Evolutionary conservation across 805 yeast species (phyloP), one percentile per base, ranked within the genome.

Genomic region (Pichia thaimueangensis): DNA sequence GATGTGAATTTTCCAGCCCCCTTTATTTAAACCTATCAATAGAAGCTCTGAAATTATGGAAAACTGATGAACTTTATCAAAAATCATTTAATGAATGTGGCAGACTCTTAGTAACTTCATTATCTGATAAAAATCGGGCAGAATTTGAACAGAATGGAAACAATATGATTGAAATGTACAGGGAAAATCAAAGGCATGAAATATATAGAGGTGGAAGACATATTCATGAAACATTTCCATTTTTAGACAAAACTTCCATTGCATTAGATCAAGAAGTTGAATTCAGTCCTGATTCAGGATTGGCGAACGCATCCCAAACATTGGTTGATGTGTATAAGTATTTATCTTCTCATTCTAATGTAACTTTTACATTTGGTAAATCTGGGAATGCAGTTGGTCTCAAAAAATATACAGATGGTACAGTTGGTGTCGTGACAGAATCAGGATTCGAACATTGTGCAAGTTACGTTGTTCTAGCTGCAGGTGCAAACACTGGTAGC

Each of bases 1-100:
- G 78, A 41, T 59, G 70, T 4, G 78, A 73, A 47, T 73, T 73
- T 42, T 51, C 62, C 6, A 73, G 71, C 42, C 39, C 54, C 17
- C 51, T 61, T 16, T 71, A 72, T 44, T 58, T 74, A 0, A 56
- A 57, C 32, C 38, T 73, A 39, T 58, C 74, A 1, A 57, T 70
- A 5, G 76, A 73, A 49, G 76, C 77, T 4, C 47, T 68, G 35
- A 30, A 54, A 4, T 37, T 51, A 42, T 70, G 74, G 72, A 56
- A 62, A 39, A 39, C 36, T 1, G 58, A 65, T 42, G 59, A 61
- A 3, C 35, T 64, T 6, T 68, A 50, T 35, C 52, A 56, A 15
- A 56, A 50, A 3, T 49, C 54, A 3, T 70, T 61, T 40, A 53
- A 55, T 39, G 65, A 68, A 42, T 63, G 69, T 50, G 75, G 76